Evolutionary conservation across 2,329 filamentous ascomycete species (phyloP).

Genomic region (Dothistroma septosporum): DNA sequence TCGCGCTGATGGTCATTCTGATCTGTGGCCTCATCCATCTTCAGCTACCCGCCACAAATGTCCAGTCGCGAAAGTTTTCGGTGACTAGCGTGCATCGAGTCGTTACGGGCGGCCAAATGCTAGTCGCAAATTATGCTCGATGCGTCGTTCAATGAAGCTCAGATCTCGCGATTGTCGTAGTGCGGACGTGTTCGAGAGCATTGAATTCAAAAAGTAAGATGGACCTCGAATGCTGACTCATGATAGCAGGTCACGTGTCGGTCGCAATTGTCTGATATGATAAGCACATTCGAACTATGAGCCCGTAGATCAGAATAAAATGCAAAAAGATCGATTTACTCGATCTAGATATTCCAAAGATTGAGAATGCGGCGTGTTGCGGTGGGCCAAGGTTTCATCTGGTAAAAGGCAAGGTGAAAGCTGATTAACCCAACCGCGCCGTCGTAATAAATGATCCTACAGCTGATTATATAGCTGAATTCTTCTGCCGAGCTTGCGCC

Average conservation of each 20-base stretch:
- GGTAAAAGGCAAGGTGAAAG: slow-evolving; percentile 36
- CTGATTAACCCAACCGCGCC: slow-evolving; percentile 32
- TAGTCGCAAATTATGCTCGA: no score
- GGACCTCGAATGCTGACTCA: neutral
- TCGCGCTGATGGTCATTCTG: neutral
- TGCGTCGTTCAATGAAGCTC: no score
- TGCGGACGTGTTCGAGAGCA: no score
- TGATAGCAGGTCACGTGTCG: neutral
- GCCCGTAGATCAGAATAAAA: neutral
- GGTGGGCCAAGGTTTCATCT: slow-evolving; percentile 34
- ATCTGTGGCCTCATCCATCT: neutral
- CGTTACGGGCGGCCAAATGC: neutral
- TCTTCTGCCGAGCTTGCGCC: neutral
- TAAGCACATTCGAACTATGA: neutral
- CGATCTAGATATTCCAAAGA: slow-evolving; percentile 23
- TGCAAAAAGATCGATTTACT: slow-evolving; percentile 17
- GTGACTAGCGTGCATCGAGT: neutral
- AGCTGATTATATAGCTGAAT: neutral
- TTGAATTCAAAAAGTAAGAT: neutral
- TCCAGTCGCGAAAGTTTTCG: neutral
- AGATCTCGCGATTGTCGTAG: no score
- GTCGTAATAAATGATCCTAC: neutral
- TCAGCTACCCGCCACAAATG: neutral
- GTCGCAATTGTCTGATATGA: neutral
- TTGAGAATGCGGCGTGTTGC: slow-evolving; percentile 30